Conservation (phyloP, 139 green algal genomes). For the Zygnema circumcarinatum region DNA sequence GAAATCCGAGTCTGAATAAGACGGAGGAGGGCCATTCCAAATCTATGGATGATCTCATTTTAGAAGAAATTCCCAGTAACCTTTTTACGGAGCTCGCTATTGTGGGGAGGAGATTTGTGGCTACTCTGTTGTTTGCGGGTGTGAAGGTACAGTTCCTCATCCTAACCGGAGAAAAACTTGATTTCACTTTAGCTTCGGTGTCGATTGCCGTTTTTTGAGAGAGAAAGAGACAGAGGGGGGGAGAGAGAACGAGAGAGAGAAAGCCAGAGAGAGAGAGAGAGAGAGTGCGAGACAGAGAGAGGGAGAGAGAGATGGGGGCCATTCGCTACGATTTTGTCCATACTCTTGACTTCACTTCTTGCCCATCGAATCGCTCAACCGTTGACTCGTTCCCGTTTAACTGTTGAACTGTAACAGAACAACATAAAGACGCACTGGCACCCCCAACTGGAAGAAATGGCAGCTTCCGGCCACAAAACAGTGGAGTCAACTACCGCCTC, state of each 20-base stretch:
- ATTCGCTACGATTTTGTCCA: not conserved
- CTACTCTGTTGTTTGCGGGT: not conserved
- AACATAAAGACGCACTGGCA: constrained; percentile 19
- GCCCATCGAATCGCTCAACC: no score
- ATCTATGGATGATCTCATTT: not conserved
- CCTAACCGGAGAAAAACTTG: not conserved
- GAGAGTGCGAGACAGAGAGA: no score
- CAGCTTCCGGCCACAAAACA: not conserved
- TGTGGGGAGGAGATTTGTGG: constrained; percentile 6
- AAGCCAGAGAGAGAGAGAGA: no score
- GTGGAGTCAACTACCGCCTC: not conserved
- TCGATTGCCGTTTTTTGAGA: no score
- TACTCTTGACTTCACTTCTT: not conserved
- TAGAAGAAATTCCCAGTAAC: not conserved
- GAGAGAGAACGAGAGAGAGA: no score
- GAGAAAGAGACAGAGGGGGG: no score
- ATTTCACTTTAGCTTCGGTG: not conserved
- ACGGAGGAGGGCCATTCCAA: no score
- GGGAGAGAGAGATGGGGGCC: not conserved
- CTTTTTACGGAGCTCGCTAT: not conserved
- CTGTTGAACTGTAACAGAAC: constrained; percentile 1
- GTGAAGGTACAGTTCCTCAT: not conserved
- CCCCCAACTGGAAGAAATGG: constrained; percentile 7
- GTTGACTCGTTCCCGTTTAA: not conserved
- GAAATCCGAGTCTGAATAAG: no score